Evolutionary conservation across 1,284 basidiomycete species (phyloP), one percentile per base, ranked within the genome.

Genomic region (Exobasidium cylindrosporum): DNA sequence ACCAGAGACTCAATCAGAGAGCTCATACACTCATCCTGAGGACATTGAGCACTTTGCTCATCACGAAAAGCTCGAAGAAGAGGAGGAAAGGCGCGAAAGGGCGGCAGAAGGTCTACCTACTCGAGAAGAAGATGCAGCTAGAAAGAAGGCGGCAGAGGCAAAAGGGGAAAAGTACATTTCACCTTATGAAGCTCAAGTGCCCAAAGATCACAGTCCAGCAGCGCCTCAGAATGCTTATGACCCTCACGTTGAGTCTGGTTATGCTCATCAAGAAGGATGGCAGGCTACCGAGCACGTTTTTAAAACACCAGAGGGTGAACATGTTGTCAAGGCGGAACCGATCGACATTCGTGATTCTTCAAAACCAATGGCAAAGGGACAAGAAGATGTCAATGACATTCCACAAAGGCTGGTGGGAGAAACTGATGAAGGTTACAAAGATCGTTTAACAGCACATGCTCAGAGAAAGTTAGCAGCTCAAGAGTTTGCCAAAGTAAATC

Each of bases 1-100:
- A 24, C 93, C 93, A 0, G 95, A 98, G 80, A 96, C 94, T 0
- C 95, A 98, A 81, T 92, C 91, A 0, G 94, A 97, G 77, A 92
- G 93, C 72, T 85, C 92, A 0, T 98, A 98, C 82, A 89, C 80
- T 63, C 95, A 99, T 81, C 87, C 91, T 2, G 96, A 77, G 59
- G 78, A 81, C 62, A 69, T 80, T 57, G 90, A 91, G 72, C 91
- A 93, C 77, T 96, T 95, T 77, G 83, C 87, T 61, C 87, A 91
- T 66, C 96, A 99, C 81, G 90, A 90, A 64, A 76, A 83, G 17
- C 97, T 98, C 69, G 96, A 98, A 80, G 84, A 80, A 11, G 83
- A 89, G 73, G 96, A 98, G 81, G 90, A 90, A 43, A 86, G 89
- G 72, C 85, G 86, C 28, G 90, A 92, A 78, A 89, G 92, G 21